These are phyloP conservation scores for Fusarium torulosum DNA, from an alignment of 2,329 filamentous ascomycete species.

Conservation along the genomic window DNA sequence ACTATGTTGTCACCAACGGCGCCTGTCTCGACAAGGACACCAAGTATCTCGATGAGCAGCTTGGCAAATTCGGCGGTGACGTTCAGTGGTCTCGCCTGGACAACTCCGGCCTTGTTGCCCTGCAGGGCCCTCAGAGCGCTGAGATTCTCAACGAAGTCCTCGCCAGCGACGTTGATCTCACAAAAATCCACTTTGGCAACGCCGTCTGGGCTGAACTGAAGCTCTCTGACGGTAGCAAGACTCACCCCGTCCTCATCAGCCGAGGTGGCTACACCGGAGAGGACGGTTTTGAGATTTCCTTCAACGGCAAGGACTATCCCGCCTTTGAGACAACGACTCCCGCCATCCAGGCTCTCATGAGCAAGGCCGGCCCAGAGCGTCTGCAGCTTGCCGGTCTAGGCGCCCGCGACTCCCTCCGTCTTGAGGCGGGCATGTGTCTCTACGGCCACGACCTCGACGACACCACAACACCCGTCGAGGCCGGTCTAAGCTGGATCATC, in stretches of 20 bases:
- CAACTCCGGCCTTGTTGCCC: conserved; percentile 82
- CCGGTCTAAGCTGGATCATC: conserved; percentile 79
- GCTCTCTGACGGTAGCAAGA: conserved; percentile 63
- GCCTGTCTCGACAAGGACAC: conserved; percentile 91
- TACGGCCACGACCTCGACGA: conserved; percentile 98
- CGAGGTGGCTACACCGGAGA: conserved; percentile 97
- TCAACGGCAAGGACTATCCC: conserved; percentile 63
- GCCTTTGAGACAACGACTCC: conserved; percentile 61
- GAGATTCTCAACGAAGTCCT: conserved; percentile 76
- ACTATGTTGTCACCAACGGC: conserved; percentile 96
- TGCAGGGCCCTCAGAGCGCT: conserved; percentile 86
- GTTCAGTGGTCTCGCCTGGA: conserved; percentile 78
- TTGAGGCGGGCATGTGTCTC: conserved; percentile 99
- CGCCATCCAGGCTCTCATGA: conserved; percentile 76
- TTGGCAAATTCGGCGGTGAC: conserved; percentile 68
- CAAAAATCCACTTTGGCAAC: conserved; percentile 84
- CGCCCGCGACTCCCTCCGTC: conserved; percentile 88
- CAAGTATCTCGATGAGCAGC: conserved; percentile 78
- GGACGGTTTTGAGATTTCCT: conserved; percentile 97
- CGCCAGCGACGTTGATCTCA: conserved; percentile 67
- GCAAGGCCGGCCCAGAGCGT: conserved; percentile 68
- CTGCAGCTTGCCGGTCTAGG: conserved; percentile 89
- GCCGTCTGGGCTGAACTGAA: conserved; percentile 75
- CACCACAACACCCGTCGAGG: conserved; percentile 70
- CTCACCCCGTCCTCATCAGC: conserved; percentile 72